Conservation (phyloP, 306 rosid species). For the Glycine soja region DNA sequence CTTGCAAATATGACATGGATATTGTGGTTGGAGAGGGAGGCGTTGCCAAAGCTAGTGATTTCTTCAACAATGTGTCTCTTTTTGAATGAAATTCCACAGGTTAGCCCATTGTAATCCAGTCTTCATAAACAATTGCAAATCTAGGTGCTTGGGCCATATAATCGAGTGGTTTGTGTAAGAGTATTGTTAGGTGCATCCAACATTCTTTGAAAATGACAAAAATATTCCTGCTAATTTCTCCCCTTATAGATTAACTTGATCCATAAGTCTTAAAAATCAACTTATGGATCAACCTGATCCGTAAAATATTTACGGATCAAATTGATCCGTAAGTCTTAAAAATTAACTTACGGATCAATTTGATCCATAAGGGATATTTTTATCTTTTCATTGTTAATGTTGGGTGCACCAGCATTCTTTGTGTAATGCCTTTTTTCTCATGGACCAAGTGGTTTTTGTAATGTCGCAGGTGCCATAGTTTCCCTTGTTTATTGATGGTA, state of each 20-base stretch:
- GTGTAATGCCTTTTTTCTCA: background rate
- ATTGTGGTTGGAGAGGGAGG: constrained; percentile 63
- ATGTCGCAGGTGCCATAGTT: background rate
- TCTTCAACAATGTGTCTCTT: constrained; percentile 86
- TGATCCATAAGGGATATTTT: no score
- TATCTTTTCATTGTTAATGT: no score
- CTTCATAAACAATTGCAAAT: background rate
- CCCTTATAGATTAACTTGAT: no score
- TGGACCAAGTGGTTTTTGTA: background rate
- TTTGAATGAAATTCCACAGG: constrained; percentile 73
- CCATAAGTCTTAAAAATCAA: no score
- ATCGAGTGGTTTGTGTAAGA: background rate
- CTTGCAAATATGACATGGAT: constrained; percentile 80
- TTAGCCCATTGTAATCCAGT: constrained; percentile 59
- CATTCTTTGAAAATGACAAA: no score
- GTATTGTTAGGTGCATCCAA: no score
- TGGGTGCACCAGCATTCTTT: no score
- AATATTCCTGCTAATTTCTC: no score
- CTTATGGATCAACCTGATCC: no score
- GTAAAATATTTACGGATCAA: no score
- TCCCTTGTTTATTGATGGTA: background rate
- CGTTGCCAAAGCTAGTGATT: constrained; percentile 61
- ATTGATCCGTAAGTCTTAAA: no score
- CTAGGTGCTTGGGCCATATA: background rate
- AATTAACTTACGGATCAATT: no score